Evolutionary conservation across 75 land plant species (phyloP).

Genomic region (Picea sitchensis): DNA sequence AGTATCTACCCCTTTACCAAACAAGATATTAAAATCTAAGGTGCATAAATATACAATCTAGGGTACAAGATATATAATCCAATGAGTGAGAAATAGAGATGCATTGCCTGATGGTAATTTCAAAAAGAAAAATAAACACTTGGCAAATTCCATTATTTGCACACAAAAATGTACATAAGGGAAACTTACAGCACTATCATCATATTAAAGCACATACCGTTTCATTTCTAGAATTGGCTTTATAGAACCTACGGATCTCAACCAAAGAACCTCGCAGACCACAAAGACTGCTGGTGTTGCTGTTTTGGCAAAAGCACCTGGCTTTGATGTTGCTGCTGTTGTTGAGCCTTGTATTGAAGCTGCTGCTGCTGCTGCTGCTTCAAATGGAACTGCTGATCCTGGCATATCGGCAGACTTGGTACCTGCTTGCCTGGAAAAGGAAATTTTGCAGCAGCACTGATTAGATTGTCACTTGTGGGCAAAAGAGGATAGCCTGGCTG

Average conservation of each 20-base stretch:
- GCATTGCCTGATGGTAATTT: background rate
- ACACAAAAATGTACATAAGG: background rate
- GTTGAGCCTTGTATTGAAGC: slow-evolving; percentile 36
- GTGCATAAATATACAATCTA: too few species aligned
- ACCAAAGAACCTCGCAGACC: slow-evolving; percentile 46
- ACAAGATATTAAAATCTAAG: background rate
- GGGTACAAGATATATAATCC: too few species aligned
- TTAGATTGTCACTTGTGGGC: slow-evolving; percentile 14
- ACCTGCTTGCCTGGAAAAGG: slow-evolving; percentile 76
- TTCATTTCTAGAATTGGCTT: background rate
- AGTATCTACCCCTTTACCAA: background rate
- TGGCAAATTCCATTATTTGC: background rate
- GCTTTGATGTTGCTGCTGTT: slow-evolving; percentile 36
- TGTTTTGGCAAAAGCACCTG: slow-evolving; percentile 25
- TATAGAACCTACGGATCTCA: slow-evolving; percentile 31
- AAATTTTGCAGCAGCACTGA: slow-evolving; percentile 26
- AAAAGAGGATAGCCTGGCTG: slow-evolving; percentile 11
- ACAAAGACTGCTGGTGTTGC: slow-evolving; percentile 41
- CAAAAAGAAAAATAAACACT: background rate
- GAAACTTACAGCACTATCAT: background rate
- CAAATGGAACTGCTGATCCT: slow-evolving; percentile 22
- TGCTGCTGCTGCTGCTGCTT: slow-evolving; percentile 26
- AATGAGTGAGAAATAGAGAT: background rate
- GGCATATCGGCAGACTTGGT: slow-evolving; percentile 27
- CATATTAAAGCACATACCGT: background rate